A percentile compares a stretch with the other conserved stretches of the same genome.
Evolutionary conservation across 495 filamentous ascomycete species (phyloP).

Genomic region (Hypoxylon fragiforme): DNA sequence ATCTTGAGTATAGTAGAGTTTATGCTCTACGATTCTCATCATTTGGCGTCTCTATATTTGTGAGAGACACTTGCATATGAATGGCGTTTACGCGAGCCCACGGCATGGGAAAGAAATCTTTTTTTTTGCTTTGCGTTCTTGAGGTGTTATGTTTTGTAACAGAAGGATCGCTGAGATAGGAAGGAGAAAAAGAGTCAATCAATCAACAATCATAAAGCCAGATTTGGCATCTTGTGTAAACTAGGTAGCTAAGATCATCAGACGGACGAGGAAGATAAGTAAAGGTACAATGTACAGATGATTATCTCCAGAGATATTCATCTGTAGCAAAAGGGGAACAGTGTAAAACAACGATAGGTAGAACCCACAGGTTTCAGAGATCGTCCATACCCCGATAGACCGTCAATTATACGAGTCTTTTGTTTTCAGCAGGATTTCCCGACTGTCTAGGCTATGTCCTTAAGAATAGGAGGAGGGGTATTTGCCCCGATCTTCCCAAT

Average conservation of each 20-base stretch:
- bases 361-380: not conserved
- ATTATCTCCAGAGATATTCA: too few species aligned
- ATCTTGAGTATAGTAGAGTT: constrained; percentile 17
- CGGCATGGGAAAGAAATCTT: constrained; percentile 27
- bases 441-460: too few species aligned
- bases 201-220: constrained; percentile 17
- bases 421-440: constrained; percentile 4
- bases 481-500: too few species aligned
- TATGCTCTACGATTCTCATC: constrained; percentile 9
- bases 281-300: too few species aligned
- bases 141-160: constrained; percentile 2
- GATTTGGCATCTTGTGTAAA: constrained; percentile 28
- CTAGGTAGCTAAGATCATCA: constrained; percentile 20
- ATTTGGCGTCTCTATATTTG: constrained; percentile 10
- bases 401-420: constrained; percentile 11
- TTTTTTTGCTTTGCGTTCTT: constrained; percentile 25
- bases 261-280: too few species aligned
- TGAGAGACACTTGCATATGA: constrained; percentile 35
- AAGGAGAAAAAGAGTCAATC: too few species aligned
- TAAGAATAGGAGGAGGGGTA: too few species aligned
- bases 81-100: constrained; percentile 32
- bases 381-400: not conserved
- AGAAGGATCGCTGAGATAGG: too few species aligned
- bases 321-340: too few species aligned
- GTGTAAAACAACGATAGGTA: too few species aligned